Evolutionary conservation across 352 stramenopile genomes (phyloP).

Genomic region (Phytophthora megakarya): DNA sequence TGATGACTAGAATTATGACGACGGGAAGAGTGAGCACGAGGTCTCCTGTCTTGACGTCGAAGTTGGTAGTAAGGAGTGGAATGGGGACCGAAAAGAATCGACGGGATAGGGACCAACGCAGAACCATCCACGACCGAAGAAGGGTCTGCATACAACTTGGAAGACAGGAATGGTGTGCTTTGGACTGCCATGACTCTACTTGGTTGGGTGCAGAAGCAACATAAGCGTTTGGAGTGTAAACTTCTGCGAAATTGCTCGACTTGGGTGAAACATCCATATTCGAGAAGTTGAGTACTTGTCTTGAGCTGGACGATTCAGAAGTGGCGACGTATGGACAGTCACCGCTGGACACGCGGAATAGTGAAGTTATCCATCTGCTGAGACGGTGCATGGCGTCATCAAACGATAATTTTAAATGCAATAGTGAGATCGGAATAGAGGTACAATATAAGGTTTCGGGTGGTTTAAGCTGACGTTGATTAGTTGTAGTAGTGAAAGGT

Average conservation of each 20-base stretch:
- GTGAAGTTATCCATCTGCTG: neutral
- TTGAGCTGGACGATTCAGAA: neutral
- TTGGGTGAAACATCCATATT: constrained; percentile 12
- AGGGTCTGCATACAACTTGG: constrained; percentile 11
- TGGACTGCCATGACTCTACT: constrained; percentile 2
- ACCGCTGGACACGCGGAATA: too few relatives aligned
- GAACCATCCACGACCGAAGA: constrained; percentile 25
- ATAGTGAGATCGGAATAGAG: too few relatives aligned
- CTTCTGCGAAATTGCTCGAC: constrained; percentile 4
- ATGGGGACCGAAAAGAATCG: constrained; percentile 32
- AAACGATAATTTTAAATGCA: too few relatives aligned
- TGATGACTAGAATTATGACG: constrained; percentile 12
- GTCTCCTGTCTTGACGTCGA: constrained; percentile 48
- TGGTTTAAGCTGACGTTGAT: too few relatives aligned
- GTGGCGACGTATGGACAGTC: too few relatives aligned
- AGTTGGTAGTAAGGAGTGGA: constrained; percentile 22
- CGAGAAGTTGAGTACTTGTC: neutral
- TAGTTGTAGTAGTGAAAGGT: too few relatives aligned
- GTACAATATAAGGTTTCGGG: too few relatives aligned
- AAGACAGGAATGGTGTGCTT: constrained; percentile 1
- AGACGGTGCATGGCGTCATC: neutral
- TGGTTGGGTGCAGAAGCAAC: neutral
- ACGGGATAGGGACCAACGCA: constrained; percentile 26
- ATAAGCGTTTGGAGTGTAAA: constrained; percentile 3
- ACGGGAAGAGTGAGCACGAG: constrained; percentile 35